A percentile compares a stretch with the other conserved stretches of the same genome.
Conservation (phyloP, 805 yeast genomes). For the Nakazawaea molendinolei region DNA sequence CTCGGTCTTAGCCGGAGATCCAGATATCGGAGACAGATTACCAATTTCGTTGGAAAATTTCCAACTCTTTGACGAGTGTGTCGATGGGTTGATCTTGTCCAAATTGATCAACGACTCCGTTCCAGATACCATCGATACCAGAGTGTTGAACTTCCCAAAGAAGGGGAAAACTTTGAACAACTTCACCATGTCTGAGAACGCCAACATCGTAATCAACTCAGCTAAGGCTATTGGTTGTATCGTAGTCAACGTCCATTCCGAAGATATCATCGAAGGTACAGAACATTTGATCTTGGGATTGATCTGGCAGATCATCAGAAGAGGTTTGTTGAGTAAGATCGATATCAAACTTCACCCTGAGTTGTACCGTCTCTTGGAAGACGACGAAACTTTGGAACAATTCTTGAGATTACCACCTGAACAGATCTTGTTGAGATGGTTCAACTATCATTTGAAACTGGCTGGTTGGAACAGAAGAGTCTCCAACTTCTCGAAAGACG, state of each 20-base stretch:
- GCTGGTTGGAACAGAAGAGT: constrained; percentile 89
- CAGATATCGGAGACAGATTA: constrained; percentile 73
- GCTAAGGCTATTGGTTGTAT: constrained; percentile 99
- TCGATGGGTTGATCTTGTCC: constrained; percentile 89
- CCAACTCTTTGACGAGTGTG: constrained; percentile 94
- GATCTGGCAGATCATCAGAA: constrained; percentile 95
- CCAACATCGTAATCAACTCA: constrained; percentile 94
- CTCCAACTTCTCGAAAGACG: constrained; percentile 78
- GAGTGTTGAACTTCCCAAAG: constrained; percentile 88
- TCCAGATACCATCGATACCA: constrained; percentile 96
- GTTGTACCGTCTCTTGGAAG: constrained; percentile 87
- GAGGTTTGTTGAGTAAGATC: constrained; percentile 90
- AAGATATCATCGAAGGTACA: constrained; percentile 90
- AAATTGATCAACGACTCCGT: constrained; percentile 95
- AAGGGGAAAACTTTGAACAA: constrained; percentile 77
- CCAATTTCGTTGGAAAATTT: constrained; percentile 93
- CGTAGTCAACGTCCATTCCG: constrained; percentile 95
- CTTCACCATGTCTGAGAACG: constrained; percentile 94
- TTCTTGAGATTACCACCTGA: constrained; percentile 96
- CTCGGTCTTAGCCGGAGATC: constrained; percentile 82
- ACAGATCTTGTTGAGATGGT: constrained; percentile 94
- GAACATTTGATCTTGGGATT: constrained; percentile 88
- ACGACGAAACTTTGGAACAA: constrained; percentile 95
- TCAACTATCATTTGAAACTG: constrained; percentile 90
- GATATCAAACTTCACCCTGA: constrained; percentile 97